phyloP scores from a whole-genome alignment of 2,329 filamentous ascomycete species.

The Colletotrichum chrysophilum region DNA sequence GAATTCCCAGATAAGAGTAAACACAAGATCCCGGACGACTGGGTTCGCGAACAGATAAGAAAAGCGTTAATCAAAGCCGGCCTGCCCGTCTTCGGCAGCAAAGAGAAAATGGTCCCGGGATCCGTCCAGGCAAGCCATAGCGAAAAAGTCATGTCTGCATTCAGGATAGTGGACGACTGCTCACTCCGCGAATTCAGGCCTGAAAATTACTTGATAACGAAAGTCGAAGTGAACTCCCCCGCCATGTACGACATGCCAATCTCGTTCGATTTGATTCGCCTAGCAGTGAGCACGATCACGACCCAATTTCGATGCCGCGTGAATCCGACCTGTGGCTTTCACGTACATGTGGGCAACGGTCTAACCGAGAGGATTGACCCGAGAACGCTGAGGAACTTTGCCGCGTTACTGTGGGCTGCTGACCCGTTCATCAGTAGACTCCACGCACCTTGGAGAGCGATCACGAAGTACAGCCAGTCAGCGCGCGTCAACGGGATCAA shows the following conservation, averaged over 20 bases:
- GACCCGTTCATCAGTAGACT: slow-evolving; percentile 40
- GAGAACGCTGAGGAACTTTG: slow-evolving; percentile 32
- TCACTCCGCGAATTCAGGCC: slow-evolving; percentile 1
- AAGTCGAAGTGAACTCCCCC: slow-evolving; percentile 37
- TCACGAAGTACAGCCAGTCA: slow-evolving; percentile 6
- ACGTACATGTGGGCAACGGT: slow-evolving; percentile 43
- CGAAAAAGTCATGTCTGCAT: neutral
- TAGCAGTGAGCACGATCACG: slow-evolving; percentile 36
- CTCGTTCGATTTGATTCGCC: slow-evolving; percentile 31
- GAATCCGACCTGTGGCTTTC: slow-evolving; percentile 38
- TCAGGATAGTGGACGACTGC: neutral
- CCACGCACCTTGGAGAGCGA: slow-evolving; percentile 35
- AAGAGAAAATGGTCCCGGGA: neutral
- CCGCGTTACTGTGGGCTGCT: slow-evolving; percentile 38
- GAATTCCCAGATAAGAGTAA: neutral
- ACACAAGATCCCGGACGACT: neutral
- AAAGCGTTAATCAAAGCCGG: slow-evolving; percentile 2
- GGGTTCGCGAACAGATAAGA: neutral
- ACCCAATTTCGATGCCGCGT: slow-evolving; percentile 33
- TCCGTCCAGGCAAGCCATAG: slow-evolving; percentile 11
- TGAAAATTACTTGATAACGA: slow-evolving; percentile 24
- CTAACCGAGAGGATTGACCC: slow-evolving; percentile 29
- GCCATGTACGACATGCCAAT: slow-evolving; percentile 33
- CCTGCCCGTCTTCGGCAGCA: neutral
- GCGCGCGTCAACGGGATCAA: slow-evolving; percentile 3